These are phyloP conservation scores for Ganoderma sp. DNA, from an alignment of 1,284 basidiomycete species.

Conservation along the genomic window DNA sequence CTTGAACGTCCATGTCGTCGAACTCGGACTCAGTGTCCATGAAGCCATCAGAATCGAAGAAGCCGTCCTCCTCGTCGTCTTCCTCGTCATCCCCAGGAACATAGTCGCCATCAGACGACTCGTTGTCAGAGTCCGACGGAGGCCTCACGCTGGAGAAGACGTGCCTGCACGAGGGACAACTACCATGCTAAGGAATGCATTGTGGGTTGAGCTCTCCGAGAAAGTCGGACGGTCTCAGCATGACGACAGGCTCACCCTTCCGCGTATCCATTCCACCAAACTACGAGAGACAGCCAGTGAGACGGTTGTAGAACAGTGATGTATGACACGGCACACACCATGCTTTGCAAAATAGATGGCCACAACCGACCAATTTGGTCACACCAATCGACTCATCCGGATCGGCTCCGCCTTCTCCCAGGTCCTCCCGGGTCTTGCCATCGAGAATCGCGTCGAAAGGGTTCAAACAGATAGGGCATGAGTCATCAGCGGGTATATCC, in stretches of 20 bases:
- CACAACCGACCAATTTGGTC: slow-evolving; percentile 62
- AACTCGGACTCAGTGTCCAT: slow-evolving; percentile 40
- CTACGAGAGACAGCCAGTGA: slow-evolving; percentile 40
- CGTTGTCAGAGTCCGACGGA: slow-evolving; percentile 59
- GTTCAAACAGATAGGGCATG: slow-evolving; percentile 68
- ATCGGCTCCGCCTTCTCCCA: slow-evolving; percentile 24
- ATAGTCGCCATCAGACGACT: slow-evolving; percentile 72
- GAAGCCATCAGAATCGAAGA: slow-evolving; percentile 48
- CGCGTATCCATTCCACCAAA: slow-evolving; percentile 67
- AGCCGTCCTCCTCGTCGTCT: slow-evolving; percentile 43
- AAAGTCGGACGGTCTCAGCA: slow-evolving; percentile 2
- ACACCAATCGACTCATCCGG: slow-evolving; percentile 46
- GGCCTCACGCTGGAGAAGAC: slow-evolving; percentile 60
- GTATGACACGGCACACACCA: slow-evolving; percentile 53
- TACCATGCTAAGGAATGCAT: slow-evolving; percentile 58
- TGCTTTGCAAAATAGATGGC: slow-evolving; percentile 68
- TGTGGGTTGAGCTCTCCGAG: slow-evolving; percentile 16
- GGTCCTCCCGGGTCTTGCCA: slow-evolving; percentile 37
- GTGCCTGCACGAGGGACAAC: slow-evolving; percentile 68
- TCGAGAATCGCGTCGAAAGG: slow-evolving; percentile 53
- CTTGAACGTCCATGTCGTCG: slow-evolving; percentile 41
- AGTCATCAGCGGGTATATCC: slow-evolving; percentile 54
- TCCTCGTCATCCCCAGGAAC: slow-evolving; percentile 57
- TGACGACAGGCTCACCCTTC: slow-evolving; percentile 47
- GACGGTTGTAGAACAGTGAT: background rate